These are phyloP conservation scores for Neodidymelliopsis sp. DNA, from an alignment of 2,329 filamentous ascomycete genomes.

Conservation along the genomic window DNA sequence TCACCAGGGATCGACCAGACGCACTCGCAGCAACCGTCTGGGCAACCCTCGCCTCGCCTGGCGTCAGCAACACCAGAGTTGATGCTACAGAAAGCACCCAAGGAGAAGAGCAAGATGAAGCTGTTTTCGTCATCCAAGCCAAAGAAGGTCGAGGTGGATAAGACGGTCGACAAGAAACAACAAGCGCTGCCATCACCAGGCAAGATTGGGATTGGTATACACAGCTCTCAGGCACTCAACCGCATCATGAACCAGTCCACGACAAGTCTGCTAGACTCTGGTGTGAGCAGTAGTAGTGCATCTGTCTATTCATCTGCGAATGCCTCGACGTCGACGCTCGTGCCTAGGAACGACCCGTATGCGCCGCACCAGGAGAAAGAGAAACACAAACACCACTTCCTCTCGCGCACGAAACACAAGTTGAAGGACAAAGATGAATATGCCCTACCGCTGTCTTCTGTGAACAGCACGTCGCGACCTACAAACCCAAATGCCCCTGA, in stretches of 20 bases:
- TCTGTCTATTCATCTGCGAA: conserved; percentile 79
- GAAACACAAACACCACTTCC: conserved; percentile 77
- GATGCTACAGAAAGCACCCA: conserved; percentile 68
- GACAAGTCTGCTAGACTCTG: conserved; percentile 70
- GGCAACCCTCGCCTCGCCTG: conserved; percentile 45
- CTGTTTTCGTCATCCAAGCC: conserved; percentile 75
- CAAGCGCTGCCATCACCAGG: conserved; percentile 74
- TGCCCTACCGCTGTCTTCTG: conserved; percentile 75
- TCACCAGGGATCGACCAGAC: conserved; percentile 49
- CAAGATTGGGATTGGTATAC: conserved; percentile 69
- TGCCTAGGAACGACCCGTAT: conserved; percentile 59
- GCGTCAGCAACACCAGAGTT: conserved; percentile 30
- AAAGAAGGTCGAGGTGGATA: conserved; percentile 76
- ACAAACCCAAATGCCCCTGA: conserved; percentile 78
- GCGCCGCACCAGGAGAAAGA: conserved; percentile 70
- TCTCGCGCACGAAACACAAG: conserved; percentile 82
- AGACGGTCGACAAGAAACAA: conserved; percentile 65
- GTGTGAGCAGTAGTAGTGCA: conserved; percentile 62
- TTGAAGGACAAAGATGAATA: conserved; percentile 73
- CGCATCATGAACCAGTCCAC: conserved; percentile 71
- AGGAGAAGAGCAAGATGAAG: conserved; percentile 81
- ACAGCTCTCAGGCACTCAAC: conserved; percentile 70
- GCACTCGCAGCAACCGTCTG: conserved; percentile 22
- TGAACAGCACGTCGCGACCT: conserved; percentile 77
- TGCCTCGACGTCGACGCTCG: conserved; percentile 77